phyloP scores from a whole-genome alignment of 2,329 filamentous ascomycete species.

The Cryphonectria naterciae region DNA sequence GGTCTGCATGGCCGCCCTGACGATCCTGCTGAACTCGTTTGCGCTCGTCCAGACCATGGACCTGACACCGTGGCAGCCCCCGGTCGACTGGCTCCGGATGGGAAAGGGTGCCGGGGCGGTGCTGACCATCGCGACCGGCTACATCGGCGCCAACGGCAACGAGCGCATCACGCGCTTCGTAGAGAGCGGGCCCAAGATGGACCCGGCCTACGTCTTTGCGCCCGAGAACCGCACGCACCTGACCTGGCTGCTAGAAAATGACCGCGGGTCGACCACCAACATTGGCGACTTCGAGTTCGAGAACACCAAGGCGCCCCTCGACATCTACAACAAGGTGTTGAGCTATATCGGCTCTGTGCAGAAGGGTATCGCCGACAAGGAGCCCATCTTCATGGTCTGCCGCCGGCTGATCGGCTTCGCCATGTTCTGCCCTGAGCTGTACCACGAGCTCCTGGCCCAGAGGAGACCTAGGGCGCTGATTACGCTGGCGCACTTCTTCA shows the following conservation, averaged over 20 bases:
- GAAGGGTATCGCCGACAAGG: slow-evolving; percentile 36
- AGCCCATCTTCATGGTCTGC: slow-evolving; percentile 38
- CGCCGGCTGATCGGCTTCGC: slow-evolving; percentile 43
- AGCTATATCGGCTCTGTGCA: slow-evolving; percentile 42
- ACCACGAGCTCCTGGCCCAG: slow-evolving; percentile 40
- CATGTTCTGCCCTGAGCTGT: slow-evolving; percentile 41
- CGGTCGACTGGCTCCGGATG: slow-evolving; percentile 43
- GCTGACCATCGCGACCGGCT: slow-evolving; percentile 36
- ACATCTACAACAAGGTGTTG: slow-evolving; percentile 40
- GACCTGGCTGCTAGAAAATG: slow-evolving; percentile 41
- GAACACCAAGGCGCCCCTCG: slow-evolving; percentile 33
- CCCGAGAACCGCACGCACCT: slow-evolving; percentile 37
- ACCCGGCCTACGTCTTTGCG: slow-evolving; percentile 39
- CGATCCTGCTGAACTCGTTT: slow-evolving; percentile 43
- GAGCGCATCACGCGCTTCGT: slow-evolving; percentile 37
- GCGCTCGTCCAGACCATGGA: slow-evolving; percentile 44
- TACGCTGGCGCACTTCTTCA: slow-evolving; percentile 44
- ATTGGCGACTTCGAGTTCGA: slow-evolving; percentile 38
- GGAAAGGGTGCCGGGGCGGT: slow-evolving; percentile 42
- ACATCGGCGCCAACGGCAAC: slow-evolving; percentile 31
- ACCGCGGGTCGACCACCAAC: slow-evolving; percentile 32
- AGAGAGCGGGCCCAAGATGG: slow-evolving; percentile 37
- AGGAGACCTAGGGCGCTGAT: slow-evolving; percentile 43
- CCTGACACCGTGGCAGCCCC: slow-evolving; percentile 43
- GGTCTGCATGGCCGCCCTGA: slow-evolving; percentile 41